Percentiles rank a stretch among this genome's conserved stretches.
Evolutionary conservation across 2,329 filamentous ascomycete genomes (phyloP).

Genomic region (Penicillium sp.): DNA sequence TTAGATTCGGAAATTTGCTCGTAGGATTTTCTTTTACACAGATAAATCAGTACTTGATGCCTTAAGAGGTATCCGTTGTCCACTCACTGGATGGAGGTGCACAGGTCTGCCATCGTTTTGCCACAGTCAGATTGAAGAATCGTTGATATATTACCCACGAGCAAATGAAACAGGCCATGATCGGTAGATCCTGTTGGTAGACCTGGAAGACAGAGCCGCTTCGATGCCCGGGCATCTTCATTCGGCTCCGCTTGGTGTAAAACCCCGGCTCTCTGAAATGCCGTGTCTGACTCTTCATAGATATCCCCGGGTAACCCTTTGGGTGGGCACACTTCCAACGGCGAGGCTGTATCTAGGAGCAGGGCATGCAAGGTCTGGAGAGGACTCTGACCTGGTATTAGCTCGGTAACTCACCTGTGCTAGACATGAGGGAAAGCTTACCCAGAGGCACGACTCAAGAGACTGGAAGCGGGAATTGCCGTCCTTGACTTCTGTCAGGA

Average conservation of each 20-base stretch:
- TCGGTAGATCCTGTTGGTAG: slow-evolving; percentile 37
- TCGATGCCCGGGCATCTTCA: slow-evolving; percentile 29
- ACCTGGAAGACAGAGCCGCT: slow-evolving; percentile 35
- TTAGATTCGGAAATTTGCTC: slow-evolving; percentile 47
- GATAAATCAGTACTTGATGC: slow-evolving; percentile 6
- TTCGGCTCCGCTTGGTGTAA: slow-evolving; percentile 13
- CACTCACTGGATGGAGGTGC: slow-evolving; percentile 51
- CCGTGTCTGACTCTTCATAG: not conserved
- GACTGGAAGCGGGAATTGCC: slow-evolving; percentile 16
- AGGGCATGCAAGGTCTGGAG: slow-evolving; percentile 19
- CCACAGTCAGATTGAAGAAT: slow-evolving; percentile 37
- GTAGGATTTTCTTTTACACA: slow-evolving; percentile 43
- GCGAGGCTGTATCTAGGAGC: not conserved
- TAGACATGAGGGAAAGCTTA: slow-evolving; percentile 15
- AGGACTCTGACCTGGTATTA: slow-evolving; percentile 25
- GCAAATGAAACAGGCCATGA: slow-evolving; percentile 26
- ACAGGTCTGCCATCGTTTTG: slow-evolving; percentile 40
- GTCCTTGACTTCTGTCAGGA: slow-evolving; percentile 24
- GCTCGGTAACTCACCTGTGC: not conserved
- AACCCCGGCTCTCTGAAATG: slow-evolving; percentile 11
- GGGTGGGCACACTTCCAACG: not conserved
- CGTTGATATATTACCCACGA: slow-evolving; percentile 34
- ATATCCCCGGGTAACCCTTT: not conserved
- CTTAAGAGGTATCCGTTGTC: not conserved
- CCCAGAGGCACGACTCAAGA: slow-evolving; percentile 34